These are phyloP conservation scores for Suhomyces canberraensis DNA, from an alignment of 805 yeast genomes.

Conservation along the genomic window DNA sequence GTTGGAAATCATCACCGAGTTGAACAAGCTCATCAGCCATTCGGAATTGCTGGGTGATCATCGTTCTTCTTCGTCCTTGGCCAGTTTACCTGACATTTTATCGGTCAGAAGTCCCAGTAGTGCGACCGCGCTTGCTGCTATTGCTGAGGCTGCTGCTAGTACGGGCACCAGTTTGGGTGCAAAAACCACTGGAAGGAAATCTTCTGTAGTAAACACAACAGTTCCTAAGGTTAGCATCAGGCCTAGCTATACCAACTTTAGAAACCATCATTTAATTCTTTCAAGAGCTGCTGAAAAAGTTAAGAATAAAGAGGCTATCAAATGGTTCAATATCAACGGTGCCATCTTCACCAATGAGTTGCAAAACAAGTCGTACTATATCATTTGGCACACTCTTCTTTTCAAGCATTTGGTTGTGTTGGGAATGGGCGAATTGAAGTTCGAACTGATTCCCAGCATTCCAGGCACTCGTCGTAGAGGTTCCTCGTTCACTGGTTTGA, in stretches of 20 bases:
- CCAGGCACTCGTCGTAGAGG: conserved; percentile 23
- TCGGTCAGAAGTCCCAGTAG: conserved; percentile 17
- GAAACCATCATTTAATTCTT: neutral
- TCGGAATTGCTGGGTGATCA: conserved; percentile 29
- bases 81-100: conserved; percentile 25
- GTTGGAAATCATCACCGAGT: conserved; percentile 34
- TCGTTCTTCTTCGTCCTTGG: conserved; percentile 32
- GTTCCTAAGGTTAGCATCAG: conserved; percentile 33
- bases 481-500: conserved; percentile 36
- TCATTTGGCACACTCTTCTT: conserved; percentile 29
- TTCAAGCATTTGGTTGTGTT: conserved; percentile 17
- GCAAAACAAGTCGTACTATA: conserved; percentile 33
- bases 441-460: conserved; percentile 18
- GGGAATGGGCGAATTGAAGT: conserved; percentile 36
- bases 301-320: neutral
- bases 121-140: conserved; percentile 20
- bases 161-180: neutral
- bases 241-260: conserved; percentile 17
- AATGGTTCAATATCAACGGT: conserved; percentile 24
- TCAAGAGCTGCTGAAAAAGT: neutral
- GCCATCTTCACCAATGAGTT: conserved; percentile 39
- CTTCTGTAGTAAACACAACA: conserved; percentile 22
- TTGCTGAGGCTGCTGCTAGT: conserved; percentile 11
- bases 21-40: conserved; percentile 32
- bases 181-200: conserved; percentile 16